Evolutionary conservation across 169 alveolate species (phyloP).

Genomic region (Cryptosporidium xiaoi): DNA sequence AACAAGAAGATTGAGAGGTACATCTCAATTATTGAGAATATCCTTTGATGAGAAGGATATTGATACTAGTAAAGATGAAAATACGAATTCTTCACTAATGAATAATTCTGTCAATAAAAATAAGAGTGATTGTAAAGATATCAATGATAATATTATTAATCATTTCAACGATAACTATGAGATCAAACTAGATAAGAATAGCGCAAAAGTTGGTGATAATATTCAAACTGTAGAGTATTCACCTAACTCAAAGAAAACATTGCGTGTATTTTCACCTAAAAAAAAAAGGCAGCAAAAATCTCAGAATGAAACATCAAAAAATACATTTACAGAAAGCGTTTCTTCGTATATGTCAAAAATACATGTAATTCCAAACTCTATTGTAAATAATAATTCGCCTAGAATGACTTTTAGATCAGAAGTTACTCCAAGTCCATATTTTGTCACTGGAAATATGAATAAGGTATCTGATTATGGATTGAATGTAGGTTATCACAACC

Average conservation of each 20-base stretch:
- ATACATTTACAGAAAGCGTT: slow-evolving; percentile 20
- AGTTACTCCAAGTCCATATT: slow-evolving; percentile 18
- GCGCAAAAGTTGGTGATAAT: too few species aligned
- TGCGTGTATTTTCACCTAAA: slow-evolving; percentile 9
- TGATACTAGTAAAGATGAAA: not conserved
- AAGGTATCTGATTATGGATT: not conserved
- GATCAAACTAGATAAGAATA: too few species aligned
- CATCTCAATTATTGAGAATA: slow-evolving; percentile 63
- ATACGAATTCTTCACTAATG: not conserved
- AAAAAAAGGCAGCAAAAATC: not conserved
- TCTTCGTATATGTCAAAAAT: slow-evolving; percentile 56
- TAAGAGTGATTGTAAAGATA: not conserved
- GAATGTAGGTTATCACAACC: too few species aligned
- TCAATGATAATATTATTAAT: not conserved
- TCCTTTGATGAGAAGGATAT: slow-evolving; percentile 17
- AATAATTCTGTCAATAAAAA: not conserved
- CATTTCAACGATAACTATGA: not conserved
- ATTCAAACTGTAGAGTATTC: not conserved
- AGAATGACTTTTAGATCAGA: slow-evolving; percentile 32
- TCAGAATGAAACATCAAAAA: not conserved
- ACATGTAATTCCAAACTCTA: not conserved
- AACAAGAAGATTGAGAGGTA: slow-evolving; percentile 69
- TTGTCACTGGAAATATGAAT: not conserved
- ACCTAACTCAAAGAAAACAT: not conserved
- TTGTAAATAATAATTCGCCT: slow-evolving; percentile 14